Conservation (phyloP, 1,284 basidiomycete species). For the Austropuccinia psidii region DNA sequence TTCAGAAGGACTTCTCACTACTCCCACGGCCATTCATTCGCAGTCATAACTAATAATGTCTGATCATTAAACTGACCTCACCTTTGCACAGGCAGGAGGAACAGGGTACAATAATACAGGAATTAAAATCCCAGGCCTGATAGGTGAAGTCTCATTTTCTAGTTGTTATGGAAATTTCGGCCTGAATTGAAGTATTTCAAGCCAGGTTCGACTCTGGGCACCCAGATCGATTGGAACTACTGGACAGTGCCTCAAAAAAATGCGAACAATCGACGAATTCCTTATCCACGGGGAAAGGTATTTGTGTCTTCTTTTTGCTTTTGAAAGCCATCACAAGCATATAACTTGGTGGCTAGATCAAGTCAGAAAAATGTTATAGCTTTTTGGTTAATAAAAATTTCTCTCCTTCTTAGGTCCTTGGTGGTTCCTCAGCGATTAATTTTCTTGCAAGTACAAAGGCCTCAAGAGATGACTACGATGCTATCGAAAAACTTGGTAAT, state of each 20-base stretch:
- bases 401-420: conserved; percentile 7
- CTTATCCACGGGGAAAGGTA: conserved; percentile 29
- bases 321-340: too few relatives aligned
- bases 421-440: conserved; percentile 35
- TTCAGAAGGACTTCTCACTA: too few relatives aligned
- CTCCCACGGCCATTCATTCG: background rate
- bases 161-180: background rate
- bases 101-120: conserved; percentile 3
- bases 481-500: conserved; percentile 26
- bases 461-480: conserved; percentile 14
- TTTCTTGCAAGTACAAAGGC: conserved; percentile 28
- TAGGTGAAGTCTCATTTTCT: background rate
- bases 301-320: background rate
- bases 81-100: conserved; percentile 1
- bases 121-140: conserved; percentile 10
- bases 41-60: background rate
- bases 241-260: conserved; percentile 16
- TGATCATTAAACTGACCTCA: background rate
- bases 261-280: conserved; percentile 1
- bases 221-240: conserved; percentile 29
- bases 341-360: too few relatives aligned
- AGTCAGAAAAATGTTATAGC: background rate
- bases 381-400: background rate
- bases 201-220: conserved; percentile 4
- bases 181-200: background rate